Evolutionary conservation across 2,329 filamentous ascomycete genomes (phyloP).

Genomic region (Aspergillus texensis): DNA sequence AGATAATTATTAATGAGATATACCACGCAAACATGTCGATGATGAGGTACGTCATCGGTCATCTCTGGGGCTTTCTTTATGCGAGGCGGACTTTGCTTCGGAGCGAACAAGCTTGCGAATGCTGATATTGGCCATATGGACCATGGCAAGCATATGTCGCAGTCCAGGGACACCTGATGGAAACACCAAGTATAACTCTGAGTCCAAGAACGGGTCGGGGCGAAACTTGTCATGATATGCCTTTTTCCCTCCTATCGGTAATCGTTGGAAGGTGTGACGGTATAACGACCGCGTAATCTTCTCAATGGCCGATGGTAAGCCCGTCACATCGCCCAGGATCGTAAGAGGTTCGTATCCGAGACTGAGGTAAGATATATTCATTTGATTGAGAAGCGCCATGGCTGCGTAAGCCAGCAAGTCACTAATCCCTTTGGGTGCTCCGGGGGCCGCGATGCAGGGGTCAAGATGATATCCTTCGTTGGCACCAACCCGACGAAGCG

Average conservation of each 20-base stretch:
- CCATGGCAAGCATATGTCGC: constrained; percentile 36
- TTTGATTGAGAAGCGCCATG: constrained; percentile 41
- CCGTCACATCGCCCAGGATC: constrained; percentile 35
- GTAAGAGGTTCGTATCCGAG: constrained; percentile 44
- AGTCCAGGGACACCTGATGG: constrained; percentile 35
- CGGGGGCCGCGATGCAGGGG: constrained; percentile 40
- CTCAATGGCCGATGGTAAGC: constrained; percentile 31
- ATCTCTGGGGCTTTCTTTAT: neutral
- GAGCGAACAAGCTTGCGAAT: constrained; percentile 27
- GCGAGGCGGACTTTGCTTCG: neutral
- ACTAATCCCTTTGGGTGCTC: constrained; percentile 40
- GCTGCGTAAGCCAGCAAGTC: constrained; percentile 42
- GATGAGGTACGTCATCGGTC: neutral
- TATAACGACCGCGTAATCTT: constrained; percentile 36
- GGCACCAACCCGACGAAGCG: constrained; percentile 40
- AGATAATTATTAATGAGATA: neutral
- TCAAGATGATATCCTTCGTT: constrained; percentile 47
- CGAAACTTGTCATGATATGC: constrained; percentile 44
- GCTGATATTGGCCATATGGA: constrained; percentile 45
- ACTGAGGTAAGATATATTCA: constrained; percentile 38
- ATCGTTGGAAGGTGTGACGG: constrained; percentile 32
- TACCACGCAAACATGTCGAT: neutral
- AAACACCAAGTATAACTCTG: constrained; percentile 40
- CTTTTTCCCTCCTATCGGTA: constrained; percentile 44
- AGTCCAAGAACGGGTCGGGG: constrained; percentile 36